A percentile compares a stretch with the other conserved stretches of the same genome.
Conservation (phyloP, 2,329 filamentous ascomycete genomes). For the Penicillium rolfsii region DNA sequence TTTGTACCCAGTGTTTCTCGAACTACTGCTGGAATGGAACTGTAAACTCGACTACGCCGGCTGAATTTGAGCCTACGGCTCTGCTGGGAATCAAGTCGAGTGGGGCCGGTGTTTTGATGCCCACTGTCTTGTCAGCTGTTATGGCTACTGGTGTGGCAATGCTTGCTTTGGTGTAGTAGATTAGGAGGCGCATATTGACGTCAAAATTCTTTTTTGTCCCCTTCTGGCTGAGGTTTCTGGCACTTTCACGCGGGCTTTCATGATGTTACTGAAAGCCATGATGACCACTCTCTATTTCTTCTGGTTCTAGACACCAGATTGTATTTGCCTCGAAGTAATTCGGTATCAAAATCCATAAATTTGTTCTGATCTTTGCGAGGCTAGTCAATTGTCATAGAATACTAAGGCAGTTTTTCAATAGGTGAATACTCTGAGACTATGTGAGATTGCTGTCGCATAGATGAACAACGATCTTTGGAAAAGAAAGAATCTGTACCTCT, state of each 20-base stretch:
- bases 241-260: background rate
- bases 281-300: background rate
- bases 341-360: background rate
- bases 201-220: background rate
- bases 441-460: too few relatives aligned
- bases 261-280: background rate
- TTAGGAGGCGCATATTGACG: background rate
- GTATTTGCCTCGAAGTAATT: background rate
- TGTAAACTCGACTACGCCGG: conserved; percentile 44
- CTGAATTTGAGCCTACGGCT: conserved; percentile 48
- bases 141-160: conserved; percentile 17
- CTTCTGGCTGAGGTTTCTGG: background rate
- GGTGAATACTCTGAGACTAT: too few relatives aligned
- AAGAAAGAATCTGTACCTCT: too few relatives aligned
- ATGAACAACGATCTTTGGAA: too few relatives aligned
- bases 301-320: background rate
- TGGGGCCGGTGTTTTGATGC: conserved; percentile 13
- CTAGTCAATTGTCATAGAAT: too few relatives aligned
- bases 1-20: conserved; percentile 75
- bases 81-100: conserved; percentile 14
- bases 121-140: conserved; percentile 19
- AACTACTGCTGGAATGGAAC: conserved; percentile 95
- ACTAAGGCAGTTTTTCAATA: too few relatives aligned
- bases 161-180: conserved; percentile 18
- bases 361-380: background rate